Evolutionary conservation across 23 red algal species (phyloP), one percentile per base, ranked within the genome.

Genomic region (Agarophyton chilense): DNA sequence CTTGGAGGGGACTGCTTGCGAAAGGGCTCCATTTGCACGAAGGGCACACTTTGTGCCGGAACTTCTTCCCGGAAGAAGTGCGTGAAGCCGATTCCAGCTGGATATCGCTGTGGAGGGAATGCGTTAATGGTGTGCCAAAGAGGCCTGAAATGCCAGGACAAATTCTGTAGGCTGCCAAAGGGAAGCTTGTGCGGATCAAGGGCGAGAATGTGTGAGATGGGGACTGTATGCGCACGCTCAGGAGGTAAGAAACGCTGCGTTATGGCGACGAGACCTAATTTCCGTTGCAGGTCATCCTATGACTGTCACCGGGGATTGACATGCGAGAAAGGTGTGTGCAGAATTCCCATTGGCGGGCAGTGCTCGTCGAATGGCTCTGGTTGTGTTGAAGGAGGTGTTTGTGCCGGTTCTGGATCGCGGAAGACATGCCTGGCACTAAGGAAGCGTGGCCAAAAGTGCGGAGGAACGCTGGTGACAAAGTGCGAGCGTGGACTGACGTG

Each of bases 381-480:
- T 25, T 86, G 81, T 86, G 81, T 56, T 46, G 28, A 32, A 16
- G 84, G 84, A 56, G 40, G 40, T 25, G 52, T 77, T 28, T 88
- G 84, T 50, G 70, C 70, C 26, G 84, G 84, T 10, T 10, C 21
- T 0, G 33, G 41, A 22, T 19, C 24, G 4, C 43, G 25, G 0
- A 88, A 88, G 84, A 75, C 19, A 49, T 88, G 84, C 33, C 68
- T 88, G 38, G 60, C 36, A 24, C 84, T 67, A 46, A 88, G 54
- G 68, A 33, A 1, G 2, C 1, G n/a, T 5, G 84, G 84, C 12
- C 32, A 39, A 33, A 21, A 24, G 16, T 83, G 79, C 25, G 56
- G 60, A 64, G 2, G 14, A 10, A 26, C 8, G 10, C 55, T 1
- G 17, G 57, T 47, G 18, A 40, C 21, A 13, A 47, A 39, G 32